These are phyloP conservation scores for Epicoccum sorghinum DNA, from an alignment of 2,329 filamentous ascomycete species.

Conservation along the genomic window DNA sequence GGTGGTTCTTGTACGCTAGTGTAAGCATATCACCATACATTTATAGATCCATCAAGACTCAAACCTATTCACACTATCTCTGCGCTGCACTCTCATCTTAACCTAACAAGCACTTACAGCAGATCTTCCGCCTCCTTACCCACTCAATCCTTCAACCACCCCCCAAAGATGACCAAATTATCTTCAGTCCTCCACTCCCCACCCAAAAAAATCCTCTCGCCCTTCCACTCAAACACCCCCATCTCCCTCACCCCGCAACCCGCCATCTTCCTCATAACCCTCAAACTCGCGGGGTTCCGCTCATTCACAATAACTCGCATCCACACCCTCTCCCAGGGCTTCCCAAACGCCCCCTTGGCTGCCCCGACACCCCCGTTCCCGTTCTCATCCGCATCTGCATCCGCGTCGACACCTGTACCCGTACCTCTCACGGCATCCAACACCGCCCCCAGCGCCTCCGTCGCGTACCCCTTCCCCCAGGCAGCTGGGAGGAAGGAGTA, in stretches of 20 bases:
- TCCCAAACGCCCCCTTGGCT: too few relatives aligned
- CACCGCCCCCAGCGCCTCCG: conserved; percentile 28
- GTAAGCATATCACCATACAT: background rate
- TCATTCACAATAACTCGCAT: conserved; percentile 41
- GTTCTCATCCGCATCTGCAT: background rate
- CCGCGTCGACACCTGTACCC: background rate
- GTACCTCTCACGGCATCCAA: conserved; percentile 18
- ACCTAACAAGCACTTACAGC: background rate
- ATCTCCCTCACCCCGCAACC: conserved; percentile 26
- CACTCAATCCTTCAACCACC: background rate
- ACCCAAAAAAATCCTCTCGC: conserved; percentile 26
- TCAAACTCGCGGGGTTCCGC: conserved; percentile 36
- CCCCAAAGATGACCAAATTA: conserved; percentile 34
- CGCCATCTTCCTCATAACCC: conserved; percentile 38
- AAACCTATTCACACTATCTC: too few relatives aligned
- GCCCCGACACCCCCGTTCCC: too few relatives aligned
- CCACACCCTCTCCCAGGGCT: conserved; percentile 34
- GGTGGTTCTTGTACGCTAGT: conserved; percentile 2
- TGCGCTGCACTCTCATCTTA: too few relatives aligned
- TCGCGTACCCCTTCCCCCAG: conserved; percentile 34
- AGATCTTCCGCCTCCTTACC: background rate
- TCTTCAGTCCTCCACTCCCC: conserved; percentile 33
- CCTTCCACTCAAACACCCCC: conserved; percentile 38
- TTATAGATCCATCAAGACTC: too few relatives aligned
- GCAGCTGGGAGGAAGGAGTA: conserved; percentile 29